Percentiles rank a stretch among this genome's conserved stretches.
Evolutionary conservation across 148 eudicot species (phyloP).

Genomic region (Chenopodium formosanum): DNA sequence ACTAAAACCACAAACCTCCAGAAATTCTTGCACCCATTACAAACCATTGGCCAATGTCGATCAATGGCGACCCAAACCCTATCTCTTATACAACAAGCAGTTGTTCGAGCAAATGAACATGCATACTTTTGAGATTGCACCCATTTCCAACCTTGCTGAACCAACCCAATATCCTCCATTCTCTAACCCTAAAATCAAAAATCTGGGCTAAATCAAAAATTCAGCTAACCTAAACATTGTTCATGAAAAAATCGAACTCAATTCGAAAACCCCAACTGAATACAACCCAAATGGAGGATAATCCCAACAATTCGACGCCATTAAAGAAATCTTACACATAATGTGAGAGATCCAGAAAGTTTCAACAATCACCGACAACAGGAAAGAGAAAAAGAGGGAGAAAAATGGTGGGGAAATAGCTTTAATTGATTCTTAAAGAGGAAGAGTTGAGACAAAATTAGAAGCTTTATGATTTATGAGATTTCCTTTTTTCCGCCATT

Average conservation of each 20-base stretch:
- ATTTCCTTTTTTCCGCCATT: slow-evolving; percentile 35
- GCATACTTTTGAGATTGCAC: slow-evolving; percentile 57
- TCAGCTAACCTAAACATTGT: slow-evolving; percentile 23
- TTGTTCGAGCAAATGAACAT: slow-evolving; percentile 48
- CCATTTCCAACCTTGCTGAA: slow-evolving; percentile 90
- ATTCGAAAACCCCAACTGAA: slow-evolving; percentile 18
- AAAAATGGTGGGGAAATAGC: slow-evolving; percentile 11
- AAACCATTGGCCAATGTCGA: slow-evolving; percentile 79
- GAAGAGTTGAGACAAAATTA: slow-evolving; percentile 10
- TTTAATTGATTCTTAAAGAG: slow-evolving; percentile 37
- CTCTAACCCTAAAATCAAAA: slow-evolving; percentile 14
- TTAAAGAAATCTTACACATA: slow-evolving; percentile 5
- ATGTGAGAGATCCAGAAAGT: slow-evolving; percentile 17
- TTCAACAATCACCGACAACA: background rate
- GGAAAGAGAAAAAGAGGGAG: background rate
- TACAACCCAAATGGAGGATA: slow-evolving; percentile 19
- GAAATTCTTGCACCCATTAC: slow-evolving; percentile 56
- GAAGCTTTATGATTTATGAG: slow-evolving; percentile 13
- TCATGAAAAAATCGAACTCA: background rate
- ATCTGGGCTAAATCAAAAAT: background rate
- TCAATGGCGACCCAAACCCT: slow-evolving; percentile 57
- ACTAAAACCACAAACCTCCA: slow-evolving; percentile 43
- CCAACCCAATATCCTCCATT: slow-evolving; percentile 87
- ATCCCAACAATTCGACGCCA: slow-evolving; percentile 2
- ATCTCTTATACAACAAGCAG: slow-evolving; percentile 46